A percentile compares a stretch with the other conserved stretches of the same genome.
phyloP scores from a whole-genome alignment of 2,329 filamentous ascomycete genomes.

The Raffaelea albimanens region DNA sequence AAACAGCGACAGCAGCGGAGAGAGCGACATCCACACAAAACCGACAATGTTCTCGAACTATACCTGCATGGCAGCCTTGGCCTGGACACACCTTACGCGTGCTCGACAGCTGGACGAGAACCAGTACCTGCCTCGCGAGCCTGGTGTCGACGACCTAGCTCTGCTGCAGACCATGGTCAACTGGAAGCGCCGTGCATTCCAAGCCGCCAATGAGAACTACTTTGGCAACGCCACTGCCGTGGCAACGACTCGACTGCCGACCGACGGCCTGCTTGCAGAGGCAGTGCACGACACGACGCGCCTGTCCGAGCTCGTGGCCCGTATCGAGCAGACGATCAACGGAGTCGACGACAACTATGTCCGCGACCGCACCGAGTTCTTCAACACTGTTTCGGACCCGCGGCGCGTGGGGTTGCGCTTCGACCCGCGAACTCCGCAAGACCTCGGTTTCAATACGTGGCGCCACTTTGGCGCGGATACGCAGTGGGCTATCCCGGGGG shows the following conservation, averaged over 20 bases:
- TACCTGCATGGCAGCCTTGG: slow-evolving; percentile 27
- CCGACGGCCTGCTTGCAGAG: slow-evolving; percentile 14
- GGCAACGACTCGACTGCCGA: slow-evolving; percentile 20
- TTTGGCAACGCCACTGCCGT: slow-evolving; percentile 33
- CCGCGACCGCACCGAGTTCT: slow-evolving; percentile 24
- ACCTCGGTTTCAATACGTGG: slow-evolving; percentile 36
- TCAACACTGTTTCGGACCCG: slow-evolving; percentile 27
- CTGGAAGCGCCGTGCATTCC: slow-evolving; percentile 28
- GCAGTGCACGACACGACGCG: slow-evolving; percentile 14
- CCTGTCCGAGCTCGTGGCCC: slow-evolving; percentile 20
- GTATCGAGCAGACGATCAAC: slow-evolving; percentile 21
- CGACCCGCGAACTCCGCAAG: slow-evolving; percentile 28
- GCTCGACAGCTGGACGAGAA: slow-evolving; percentile 17
- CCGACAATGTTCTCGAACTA: slow-evolving; percentile 23
- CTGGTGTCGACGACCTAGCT: slow-evolving; percentile 9
- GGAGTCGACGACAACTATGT: slow-evolving; percentile 32
- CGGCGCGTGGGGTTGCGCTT: slow-evolving; percentile 29
- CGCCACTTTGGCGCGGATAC: slow-evolving; percentile 32
- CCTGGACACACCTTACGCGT: slow-evolving; percentile 29
- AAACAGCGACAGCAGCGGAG: neutral
- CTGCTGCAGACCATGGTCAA: slow-evolving; percentile 31
- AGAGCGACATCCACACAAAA: no score
- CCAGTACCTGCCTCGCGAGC: neutral
- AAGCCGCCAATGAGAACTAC: slow-evolving; percentile 21
- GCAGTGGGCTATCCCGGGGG: slow-evolving; percentile 23